Conservation (phyloP, 352 stramenopile genomes). For the Globisporangium mamillatum region DNA sequence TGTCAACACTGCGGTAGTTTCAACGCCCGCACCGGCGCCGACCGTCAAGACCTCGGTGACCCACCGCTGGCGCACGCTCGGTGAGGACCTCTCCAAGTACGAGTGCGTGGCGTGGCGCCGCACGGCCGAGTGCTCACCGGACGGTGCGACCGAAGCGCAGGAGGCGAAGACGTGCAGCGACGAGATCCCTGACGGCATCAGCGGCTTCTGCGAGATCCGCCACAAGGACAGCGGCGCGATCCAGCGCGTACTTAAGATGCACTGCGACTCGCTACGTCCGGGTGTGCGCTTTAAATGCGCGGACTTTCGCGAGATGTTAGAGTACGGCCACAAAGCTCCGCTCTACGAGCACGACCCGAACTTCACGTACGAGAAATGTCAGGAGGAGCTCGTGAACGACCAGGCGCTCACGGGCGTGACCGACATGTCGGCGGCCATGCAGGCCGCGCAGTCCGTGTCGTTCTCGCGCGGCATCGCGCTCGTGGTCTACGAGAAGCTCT, state of each 20-base stretch:
- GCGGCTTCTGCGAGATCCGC: constrained; percentile 47
- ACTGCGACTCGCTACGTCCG: constrained; percentile 53
- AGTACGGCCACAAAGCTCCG: constrained; percentile 32
- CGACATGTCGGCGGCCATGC: constrained; percentile 4
- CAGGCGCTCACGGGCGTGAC: constrained; percentile 18
- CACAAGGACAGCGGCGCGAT: constrained; percentile 28
- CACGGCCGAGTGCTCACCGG: constrained; percentile 38
- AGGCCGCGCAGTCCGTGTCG: constrained; percentile 25
- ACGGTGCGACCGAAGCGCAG: constrained; percentile 27
- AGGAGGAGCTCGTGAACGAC: constrained; percentile 29
- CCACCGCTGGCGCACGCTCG: constrained; percentile 12
- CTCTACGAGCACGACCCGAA: constrained; percentile 42
- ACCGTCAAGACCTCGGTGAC: constrained; percentile 10
- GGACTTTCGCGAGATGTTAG: constrained; percentile 40
- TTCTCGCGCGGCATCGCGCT: constrained; percentile 45
- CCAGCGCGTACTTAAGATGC: constrained; percentile 49
- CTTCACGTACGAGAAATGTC: constrained; percentile 33
- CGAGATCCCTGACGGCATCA: constrained; percentile 35
- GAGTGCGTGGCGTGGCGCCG: constrained; percentile 57
- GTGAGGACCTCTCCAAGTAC: constrained; percentile 31
- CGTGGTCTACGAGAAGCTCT: constrained; percentile 50
- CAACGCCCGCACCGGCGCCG: constrained; percentile 5
- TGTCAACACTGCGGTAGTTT: background rate
- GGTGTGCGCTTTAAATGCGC: constrained; percentile 41
- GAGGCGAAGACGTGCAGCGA: constrained; percentile 39